Conservation (phyloP, 192 early-diverging fungal genomes). For the Backusella australiensis region DNA sequence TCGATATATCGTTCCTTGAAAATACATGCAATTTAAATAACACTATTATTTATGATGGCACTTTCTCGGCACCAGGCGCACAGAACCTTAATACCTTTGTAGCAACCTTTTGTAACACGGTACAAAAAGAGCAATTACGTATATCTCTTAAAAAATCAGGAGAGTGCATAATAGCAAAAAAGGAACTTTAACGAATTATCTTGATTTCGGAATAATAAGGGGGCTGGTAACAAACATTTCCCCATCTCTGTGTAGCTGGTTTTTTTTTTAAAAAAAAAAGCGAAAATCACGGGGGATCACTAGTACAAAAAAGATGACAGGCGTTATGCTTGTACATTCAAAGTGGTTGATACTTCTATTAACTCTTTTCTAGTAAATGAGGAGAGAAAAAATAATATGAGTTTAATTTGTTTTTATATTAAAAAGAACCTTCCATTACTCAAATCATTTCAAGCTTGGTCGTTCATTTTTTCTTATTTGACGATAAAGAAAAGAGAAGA, state of each 20-base stretch:
- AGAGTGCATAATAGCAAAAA: neutral
- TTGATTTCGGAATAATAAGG: neutral
- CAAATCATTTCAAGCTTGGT: too few relatives aligned
- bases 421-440: neutral
- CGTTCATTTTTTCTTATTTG: too few relatives aligned
- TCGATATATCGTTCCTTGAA: neutral
- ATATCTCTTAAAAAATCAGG: neutral
- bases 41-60: neutral
- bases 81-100: neutral
- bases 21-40: neutral
- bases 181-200: neutral
- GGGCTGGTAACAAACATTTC: neutral
- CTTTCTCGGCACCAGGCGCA: neutral
- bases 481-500: neutral
- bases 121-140: neutral
- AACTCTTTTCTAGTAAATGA: neutral
- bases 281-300: neutral
- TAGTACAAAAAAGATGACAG: neutral
- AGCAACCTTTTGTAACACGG: neutral
- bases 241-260: neutral
- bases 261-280: neutral
- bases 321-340: neutral
- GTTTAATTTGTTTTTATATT: neutral
- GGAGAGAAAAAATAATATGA: neutral
- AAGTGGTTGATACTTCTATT: neutral